Evolutionary conservation across 331 rosid genomes (phyloP), one percentile per base, ranked within the genome.

Genomic region (Erythrophleum ivorense): DNA sequence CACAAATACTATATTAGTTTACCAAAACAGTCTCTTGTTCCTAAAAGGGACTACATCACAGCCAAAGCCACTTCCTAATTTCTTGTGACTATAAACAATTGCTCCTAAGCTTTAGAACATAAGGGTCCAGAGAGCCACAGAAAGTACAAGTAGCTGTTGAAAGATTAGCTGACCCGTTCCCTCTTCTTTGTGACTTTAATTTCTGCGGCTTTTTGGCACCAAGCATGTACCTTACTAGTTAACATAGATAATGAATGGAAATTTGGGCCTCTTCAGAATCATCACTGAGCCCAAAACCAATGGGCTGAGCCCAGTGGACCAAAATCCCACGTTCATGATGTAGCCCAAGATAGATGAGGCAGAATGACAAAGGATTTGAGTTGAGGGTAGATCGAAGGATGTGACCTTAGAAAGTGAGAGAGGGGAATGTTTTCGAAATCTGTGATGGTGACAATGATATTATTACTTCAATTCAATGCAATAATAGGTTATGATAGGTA

Each of bases 31-130:
- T 83, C 88, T 82, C 67, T 24, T 91, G 97, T 86, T 88, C 85
- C 94, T 89, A 84, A 91, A 91, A 92, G 88, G 69, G 83, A 38
- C 84, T 75, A 84, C 95, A 88, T 72, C 77, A 80, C 81, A 85
- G 79, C 94, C 49, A 70, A 87, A 85, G 73, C 85, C 90, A 89
- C 88, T 87, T 79, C 83, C 29, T 69, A 9, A 73, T 84, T 43
- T 31, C 7, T 9, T 16, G 77, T 76, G 85, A 81, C 77, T 75
- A 55, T 86, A 79, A 79, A 86, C 76, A 63, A 79, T 14, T 66
- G 18, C 60, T 52, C 49, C 38, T 29, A 24, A 59, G 29, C 36
- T 59, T 21, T 7, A 57, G 33, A 21, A 2, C 60, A 19, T 2
- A 40, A 58, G 80, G 83, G 85, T 33, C 12, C 62, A 50, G 36